Base-by-base conservation (phyloP, 768 basidiomycete genomes). In the Pseudohyphozyma bogoriensis region DNA sequence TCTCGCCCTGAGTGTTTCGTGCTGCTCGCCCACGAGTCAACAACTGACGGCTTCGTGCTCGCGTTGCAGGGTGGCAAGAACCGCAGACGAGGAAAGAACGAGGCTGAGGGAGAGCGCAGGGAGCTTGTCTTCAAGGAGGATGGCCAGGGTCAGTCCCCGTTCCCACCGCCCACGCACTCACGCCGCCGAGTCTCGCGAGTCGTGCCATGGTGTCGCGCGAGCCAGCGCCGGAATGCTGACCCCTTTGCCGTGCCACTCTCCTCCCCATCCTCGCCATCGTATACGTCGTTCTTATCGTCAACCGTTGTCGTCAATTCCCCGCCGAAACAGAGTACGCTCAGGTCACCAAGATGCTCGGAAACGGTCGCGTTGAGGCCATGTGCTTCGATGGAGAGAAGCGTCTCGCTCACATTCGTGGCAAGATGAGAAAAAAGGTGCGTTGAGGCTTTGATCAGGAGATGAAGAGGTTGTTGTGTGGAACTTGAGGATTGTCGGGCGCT, bases 51-150 rank as follows among this genome's bases (percentile, higher is more conserved):
- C n/a, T n/a, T n/a, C n/a, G n/a, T n/a, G n/a, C n/a, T n/a, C n/a
- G n/a, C n/a, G n/a, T n/a, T n/a, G 28, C 70, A 99, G 92, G 93
- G 93, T 74, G 95, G 93, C 64, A 97, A 99, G 81, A 99, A 97
- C 79, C 83, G 93, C 77, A 82, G 95, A 82, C 82, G 95, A 78
- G 95, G 95, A 81, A 99, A 99, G 83, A 97, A 96, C 77, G 93
- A 99, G 79, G 95, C 93, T 77, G 95, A 97, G 58, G 87, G 89
- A 70, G 89, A 95, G 78, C 97, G 96, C 80, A 87, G 95, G 70
- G 95, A 99, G 75, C 82, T 97, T 58, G 91, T 96, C 42, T 97
- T 97, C 80, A 86, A 88, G 71, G 93, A 97, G 75, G 95, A 97
- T 72, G 93, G 93, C 10, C 95, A 99, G 76, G 78, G 79, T 79